Conservation (phyloP, 352 stramenopile genomes). For the Pythium aquatile region DNA sequence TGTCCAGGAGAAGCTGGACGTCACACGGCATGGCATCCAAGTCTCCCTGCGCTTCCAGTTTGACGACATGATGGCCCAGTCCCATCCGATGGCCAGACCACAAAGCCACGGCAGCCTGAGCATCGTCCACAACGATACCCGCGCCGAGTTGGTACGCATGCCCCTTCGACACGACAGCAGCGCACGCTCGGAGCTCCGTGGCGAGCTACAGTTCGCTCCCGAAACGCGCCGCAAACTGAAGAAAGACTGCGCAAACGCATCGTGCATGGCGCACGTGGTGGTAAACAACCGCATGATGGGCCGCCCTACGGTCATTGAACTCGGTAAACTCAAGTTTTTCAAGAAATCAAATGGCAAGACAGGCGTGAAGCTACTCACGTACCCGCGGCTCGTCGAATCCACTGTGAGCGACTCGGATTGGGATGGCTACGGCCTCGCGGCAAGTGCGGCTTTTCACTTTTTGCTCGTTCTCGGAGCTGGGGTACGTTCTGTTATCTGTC, state of each 20-base stretch:
- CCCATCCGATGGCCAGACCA: constrained; percentile 11
- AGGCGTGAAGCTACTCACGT: constrained; percentile 19
- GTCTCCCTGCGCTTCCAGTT: constrained; percentile 24
- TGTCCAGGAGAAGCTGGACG: constrained; percentile 23
- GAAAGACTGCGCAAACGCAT: constrained; percentile 16
- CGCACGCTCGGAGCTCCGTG: constrained; percentile 12
- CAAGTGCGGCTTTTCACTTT: constrained; percentile 17
- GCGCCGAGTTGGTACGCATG: constrained; percentile 12
- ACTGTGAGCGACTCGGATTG: constrained; percentile 1
- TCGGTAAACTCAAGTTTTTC: constrained; percentile 21
- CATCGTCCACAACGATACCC: constrained; percentile 23
- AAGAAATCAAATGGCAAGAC: constrained; percentile 19
- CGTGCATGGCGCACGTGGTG: constrained; percentile 17
- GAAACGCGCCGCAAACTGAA: constrained; percentile 13
- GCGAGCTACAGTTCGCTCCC: constrained; percentile 9
- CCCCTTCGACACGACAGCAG: constrained; percentile 11
- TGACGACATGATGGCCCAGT: constrained; percentile 16
- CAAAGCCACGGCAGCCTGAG: constrained; percentile 13
- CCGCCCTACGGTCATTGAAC: constrained; percentile 20
- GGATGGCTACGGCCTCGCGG: constrained; percentile 11
- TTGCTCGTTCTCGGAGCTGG: constrained; percentile 18
- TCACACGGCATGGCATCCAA: constrained; percentile 11
- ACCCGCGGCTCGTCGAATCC: constrained; percentile 11
- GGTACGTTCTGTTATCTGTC: constrained; percentile 1
- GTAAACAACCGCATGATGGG: constrained; percentile 22